Evolutionary conservation across 1,284 basidiomycete species (phyloP), one percentile per base, ranked within the genome.

Genomic region (Erythrobasidium hasegawianum): DNA sequence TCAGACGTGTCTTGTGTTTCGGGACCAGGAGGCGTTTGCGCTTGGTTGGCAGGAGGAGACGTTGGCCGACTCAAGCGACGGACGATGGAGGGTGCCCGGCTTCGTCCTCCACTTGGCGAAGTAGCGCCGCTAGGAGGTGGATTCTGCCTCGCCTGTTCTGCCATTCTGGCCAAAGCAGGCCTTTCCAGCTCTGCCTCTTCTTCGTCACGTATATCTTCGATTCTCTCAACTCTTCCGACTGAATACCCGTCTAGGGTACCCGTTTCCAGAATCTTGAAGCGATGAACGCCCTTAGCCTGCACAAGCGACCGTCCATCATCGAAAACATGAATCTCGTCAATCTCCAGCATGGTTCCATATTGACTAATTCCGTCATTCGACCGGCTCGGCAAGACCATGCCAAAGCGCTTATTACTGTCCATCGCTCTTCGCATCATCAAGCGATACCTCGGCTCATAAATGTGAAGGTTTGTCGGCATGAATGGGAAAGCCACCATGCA

Each of bases 341-440:
- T 94, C 76, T 91, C 86, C 57, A 96, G 82, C 87, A 97, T 94
- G 27, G 92, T 97, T 1, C 93, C 93, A 77, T 88, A 97, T 66
- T 88, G 86, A 65, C 79, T 77, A 66, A 79, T 77, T 56, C 83
- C 80, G 39, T 84, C 84, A 10, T 73, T 68, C 43, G 72, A 67
- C 45, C 82, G 79, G 1, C 81, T 79, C 0, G 86, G 85, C 79
- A 95, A 84, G 72, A 96, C 84, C 89, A 97, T 96, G 22, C 94
- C 94, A 76, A 97, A 96, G 13, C 88, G 89, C 26, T 80, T 81
- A 4, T 84, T 81, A 13, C 83, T 85, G 71, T 90, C 87, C 59
- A 97, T 85, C 75, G 89, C 92, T 2, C 93, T 86, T 24, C 93
- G 86, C 61, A 97, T 86, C 93, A 97, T 95, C 41, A 97, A 83